Percentiles rank a stretch among this genome's conserved stretches.
Conservation (phyloP, 1,284 basidiomycete species). For the Meripilus lineatus region DNA sequence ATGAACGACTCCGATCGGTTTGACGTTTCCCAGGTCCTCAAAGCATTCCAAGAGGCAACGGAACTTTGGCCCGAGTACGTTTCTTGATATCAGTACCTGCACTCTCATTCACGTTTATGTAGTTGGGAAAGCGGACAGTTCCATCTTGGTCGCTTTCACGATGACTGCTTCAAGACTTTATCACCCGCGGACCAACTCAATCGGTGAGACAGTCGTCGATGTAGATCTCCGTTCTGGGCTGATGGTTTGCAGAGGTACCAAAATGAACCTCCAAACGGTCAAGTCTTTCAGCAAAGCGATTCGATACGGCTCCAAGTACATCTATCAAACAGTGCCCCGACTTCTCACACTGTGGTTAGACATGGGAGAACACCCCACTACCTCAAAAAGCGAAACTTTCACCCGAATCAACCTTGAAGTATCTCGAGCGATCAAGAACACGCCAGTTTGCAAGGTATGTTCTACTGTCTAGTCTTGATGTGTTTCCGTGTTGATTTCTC, state of each 20-base stretch:
- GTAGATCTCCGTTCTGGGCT: conserved; percentile 5
- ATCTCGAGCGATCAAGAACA: conserved; percentile 47
- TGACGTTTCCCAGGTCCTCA: conserved; percentile 62
- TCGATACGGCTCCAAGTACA: conserved; percentile 87
- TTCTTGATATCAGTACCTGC: conserved; percentile 6
- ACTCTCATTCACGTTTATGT: conserved; percentile 11
- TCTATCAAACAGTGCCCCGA: conserved; percentile 94
- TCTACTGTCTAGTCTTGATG: too few species aligned
- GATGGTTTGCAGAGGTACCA: conserved; percentile 40
- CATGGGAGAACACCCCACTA: conserved; percentile 62
- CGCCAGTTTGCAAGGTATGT: conserved; percentile 74
- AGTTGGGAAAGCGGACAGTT: conserved; percentile 88
- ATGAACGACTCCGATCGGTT: conserved; percentile 88
- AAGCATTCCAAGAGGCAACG: conserved; percentile 54
- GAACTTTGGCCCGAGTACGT: conserved; percentile 54
- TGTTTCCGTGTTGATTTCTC: conserved; percentile 24
- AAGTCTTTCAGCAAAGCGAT: conserved; percentile 75
- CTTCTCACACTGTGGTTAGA: conserved; percentile 96
- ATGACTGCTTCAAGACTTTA: conserved; percentile 64
- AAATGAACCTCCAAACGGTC: conserved; percentile 61
- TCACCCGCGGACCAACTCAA: conserved; percentile 41
- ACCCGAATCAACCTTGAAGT: conserved; percentile 54
- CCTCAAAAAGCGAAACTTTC: conserved; percentile 35
- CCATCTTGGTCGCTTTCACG: conserved; percentile 85
- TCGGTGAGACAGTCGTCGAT: conserved; percentile 39